Percentiles rank a stretch among this genome's conserved stretches.
Evolutionary conservation across 345 rosid species (phyloP).

Genomic region (Chamaenerion angustifolium): DNA sequence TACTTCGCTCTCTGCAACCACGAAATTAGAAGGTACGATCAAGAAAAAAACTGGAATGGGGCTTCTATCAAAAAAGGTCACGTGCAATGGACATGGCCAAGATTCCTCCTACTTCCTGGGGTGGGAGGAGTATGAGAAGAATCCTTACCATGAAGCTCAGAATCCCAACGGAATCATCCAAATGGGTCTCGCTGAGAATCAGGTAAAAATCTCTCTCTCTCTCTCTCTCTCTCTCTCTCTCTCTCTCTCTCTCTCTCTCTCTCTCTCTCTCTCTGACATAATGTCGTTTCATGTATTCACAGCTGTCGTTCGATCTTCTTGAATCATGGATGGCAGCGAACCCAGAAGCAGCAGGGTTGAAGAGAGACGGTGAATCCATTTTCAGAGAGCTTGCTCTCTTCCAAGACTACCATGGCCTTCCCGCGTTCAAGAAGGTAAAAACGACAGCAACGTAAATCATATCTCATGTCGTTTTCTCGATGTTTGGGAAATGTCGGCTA

Average conservation of each 20-base stretch:
- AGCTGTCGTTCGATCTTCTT: constrained; percentile 58
- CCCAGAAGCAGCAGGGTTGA: constrained; percentile 35
- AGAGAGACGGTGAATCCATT: constrained; percentile 42
- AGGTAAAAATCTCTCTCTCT: constrained; percentile 18
- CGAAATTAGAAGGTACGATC: too few species aligned
- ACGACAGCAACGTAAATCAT: too few species aligned
- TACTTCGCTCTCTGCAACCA: too few species aligned
- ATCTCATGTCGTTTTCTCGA: too few species aligned
- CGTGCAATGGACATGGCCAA: constrained; percentile 55
- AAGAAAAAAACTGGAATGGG: too few species aligned
- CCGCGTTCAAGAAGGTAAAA: constrained; percentile 54
- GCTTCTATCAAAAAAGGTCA: constrained; percentile 59
- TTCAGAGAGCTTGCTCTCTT: constrained; percentile 72
- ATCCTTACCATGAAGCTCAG: constrained; percentile 39
- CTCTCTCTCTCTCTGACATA: too few species aligned
- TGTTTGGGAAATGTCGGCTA: too few species aligned
- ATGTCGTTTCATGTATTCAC: too few species aligned
- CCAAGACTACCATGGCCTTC: constrained; percentile 86
- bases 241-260: too few species aligned
- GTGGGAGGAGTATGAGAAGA: constrained; percentile 61
- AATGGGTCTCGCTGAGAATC: constrained; percentile 98
- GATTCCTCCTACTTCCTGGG: constrained; percentile 80
- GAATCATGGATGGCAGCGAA: constrained; percentile 63
- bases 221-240: too few species aligned
- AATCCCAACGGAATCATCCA: constrained; percentile 78